Base-by-base conservation (phyloP, 768 basidiomycete genomes). In the Lactarius indigo region DNA sequence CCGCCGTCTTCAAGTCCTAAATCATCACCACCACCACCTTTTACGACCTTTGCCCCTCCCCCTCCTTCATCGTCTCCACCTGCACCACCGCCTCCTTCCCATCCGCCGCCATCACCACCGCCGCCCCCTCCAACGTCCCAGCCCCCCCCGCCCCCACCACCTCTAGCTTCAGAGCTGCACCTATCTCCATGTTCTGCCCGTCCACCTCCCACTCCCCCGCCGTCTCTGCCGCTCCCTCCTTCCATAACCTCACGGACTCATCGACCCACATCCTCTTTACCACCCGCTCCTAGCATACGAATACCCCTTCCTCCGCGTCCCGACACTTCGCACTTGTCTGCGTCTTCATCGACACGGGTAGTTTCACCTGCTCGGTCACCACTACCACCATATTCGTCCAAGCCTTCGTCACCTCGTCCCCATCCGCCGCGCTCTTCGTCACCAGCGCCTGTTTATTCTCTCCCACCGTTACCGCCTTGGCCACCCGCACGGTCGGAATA, bases 391-490 rank as follows among this genome's bases (percentile, higher is more conserved):
- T 78, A 73, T 57, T 74, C 73, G 59, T 75, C 74, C 65, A 75
- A 70, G 68, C 70, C 61, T 55, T 70, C 47, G 31, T 64, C 37
- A 47, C 70, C 59, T 64, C 68, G 26, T 64, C 61, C 44, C 55
- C 72, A 20, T 64, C 65, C 41, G 47, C 72, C 64, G 13, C 69
- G 63, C 5, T 39, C 65, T 23, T 57, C 68, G 10, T 64, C 72
- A 26, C 69, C 71, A 35, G 30, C 54, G n/a, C 41, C 63, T 47
- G 59, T 73, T 0, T 82, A 81, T 69, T 79, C 80, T 8, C 75
- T 80, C 15, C 77, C 81, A 15, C 77, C 80, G 2, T 75, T 76
- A 4, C 87, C 83, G 18, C 76, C 79, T 3, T 90, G 87, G 86
- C 81, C 82, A 1, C 86, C 89, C 1, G 79, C 82, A 12, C 79